These are phyloP conservation scores for Gynandropsis gynandra DNA, from an alignment of 345 rosid genomes.

Conservation along the genomic window DNA sequence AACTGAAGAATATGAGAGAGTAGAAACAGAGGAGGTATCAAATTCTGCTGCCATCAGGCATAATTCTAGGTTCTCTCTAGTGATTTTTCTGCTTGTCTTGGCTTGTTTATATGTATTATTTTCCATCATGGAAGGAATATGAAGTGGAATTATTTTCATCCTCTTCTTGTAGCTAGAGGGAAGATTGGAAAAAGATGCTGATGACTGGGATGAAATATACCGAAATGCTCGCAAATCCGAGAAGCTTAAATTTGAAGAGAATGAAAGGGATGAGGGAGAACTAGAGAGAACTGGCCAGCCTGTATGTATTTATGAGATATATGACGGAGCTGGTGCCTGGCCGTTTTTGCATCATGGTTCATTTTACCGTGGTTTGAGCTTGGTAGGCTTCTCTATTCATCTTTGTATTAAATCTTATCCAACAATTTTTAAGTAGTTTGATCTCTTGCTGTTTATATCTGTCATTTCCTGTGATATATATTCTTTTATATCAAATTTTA, in stretches of 20 bases:
- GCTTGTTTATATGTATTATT: conserved; percentile 14
- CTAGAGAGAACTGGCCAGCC: conserved; percentile 96
- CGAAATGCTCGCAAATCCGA: conserved; percentile 82
- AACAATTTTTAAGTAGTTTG: not conserved
- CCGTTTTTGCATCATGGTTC: conserved; percentile 95
- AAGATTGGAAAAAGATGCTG: conserved; percentile 68
- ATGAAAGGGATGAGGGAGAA: conserved; percentile 98
- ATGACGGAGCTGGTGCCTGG: conserved; percentile 88
- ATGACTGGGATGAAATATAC: conserved; percentile 83
- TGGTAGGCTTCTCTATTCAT: conserved; percentile 53
- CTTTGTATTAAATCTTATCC: conserved; percentile 5
- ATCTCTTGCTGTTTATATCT: not conserved
- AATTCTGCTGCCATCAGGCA: conserved; percentile 32
- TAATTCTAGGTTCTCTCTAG: conserved; percentile 33
- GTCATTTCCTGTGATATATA: not conserved
- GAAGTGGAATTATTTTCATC: conserved; percentile 20
- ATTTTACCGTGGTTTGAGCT: conserved; percentile 84
- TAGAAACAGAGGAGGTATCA: conserved; percentile 82
- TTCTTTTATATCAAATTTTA: not conserved
- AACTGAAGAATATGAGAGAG: conserved; percentile 63
- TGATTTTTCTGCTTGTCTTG: conserved; percentile 15
- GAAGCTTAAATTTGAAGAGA: conserved; percentile 76
- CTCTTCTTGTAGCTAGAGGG: conserved; percentile 59
- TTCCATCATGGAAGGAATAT: not conserved
- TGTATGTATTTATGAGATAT: conserved; percentile 90